Evolutionary conservation across 2,329 filamentous ascomycete genomes (phyloP), one percentile per base, ranked within the genome.

Genomic region (Trichoderma hamatum): DNA sequence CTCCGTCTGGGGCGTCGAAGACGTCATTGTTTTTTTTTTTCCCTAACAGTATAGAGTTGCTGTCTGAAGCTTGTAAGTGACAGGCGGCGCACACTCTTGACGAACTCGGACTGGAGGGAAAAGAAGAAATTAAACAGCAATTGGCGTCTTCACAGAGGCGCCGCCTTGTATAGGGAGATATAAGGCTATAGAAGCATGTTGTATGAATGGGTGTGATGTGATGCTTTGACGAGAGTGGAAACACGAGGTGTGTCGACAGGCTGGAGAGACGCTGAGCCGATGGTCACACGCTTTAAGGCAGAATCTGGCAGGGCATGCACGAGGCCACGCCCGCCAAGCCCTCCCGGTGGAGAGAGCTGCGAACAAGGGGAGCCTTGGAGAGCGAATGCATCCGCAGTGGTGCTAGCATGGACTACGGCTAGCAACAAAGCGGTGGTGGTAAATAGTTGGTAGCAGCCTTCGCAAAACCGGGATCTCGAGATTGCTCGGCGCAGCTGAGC

Each of bases 1-100:
- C 13, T 58, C 67, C 4, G 67, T 70, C 62, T 28, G 72, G 56
- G 67, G 49, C 65, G 70, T 54, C 36, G 72, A 68, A 46, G 72
- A 68, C 49, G 58, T 62, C 68, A 70, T 72, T 19, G 56, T 67
- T 58, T 34, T 58, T 32, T 58, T 34, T 58, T 32, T 56, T 2
- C 16, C 7, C 6, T 3, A 19, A 16, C 30, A 16, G 32, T 3
- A 32, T 36, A 58, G 14, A 58, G 28, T 34, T 49, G 36, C 39
- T 51, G 39, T 43, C 6, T 24, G 58, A 59, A 28, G 21, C 28
- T 26, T 49, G 52, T 43, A 58, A 24, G 52, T 56, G 28, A 43
- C 43, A 21, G 56, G 34, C 34, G 34, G 56, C 56, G 56, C 32
- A 59, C 34, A 43, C 56, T 19, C 32, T 28, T 21, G 16, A 59